Percentiles rank a stretch among this genome's conserved stretches.
These are phyloP conservation scores for Boletellus ananas DNA, from an alignment of 768 basidiomycete genomes.

Conservation along the genomic window DNA sequence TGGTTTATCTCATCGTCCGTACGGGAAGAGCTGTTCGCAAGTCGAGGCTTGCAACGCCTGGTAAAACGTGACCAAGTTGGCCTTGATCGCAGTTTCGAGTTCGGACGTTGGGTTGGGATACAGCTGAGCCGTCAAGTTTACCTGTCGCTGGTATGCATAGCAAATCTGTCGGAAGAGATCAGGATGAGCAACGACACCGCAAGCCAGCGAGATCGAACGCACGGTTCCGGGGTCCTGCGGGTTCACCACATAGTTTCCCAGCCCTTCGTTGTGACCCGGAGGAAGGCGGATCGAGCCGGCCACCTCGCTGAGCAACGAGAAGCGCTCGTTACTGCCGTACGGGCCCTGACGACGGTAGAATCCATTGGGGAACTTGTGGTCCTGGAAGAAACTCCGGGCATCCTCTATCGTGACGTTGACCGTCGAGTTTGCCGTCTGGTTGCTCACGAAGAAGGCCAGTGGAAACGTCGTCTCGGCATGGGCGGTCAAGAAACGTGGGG, in stretches of 20 bases:
- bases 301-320: not conserved
- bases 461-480: slow-evolving; percentile 23
- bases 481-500: slow-evolving; percentile 18
- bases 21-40: slow-evolving; percentile 18
- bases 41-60: slow-evolving; percentile 2
- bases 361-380: slow-evolving; percentile 16
- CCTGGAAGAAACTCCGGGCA: slow-evolving; percentile 19
- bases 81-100: slow-evolving; percentile 20
- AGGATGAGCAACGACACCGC: not conserved
- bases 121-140: slow-evolving; percentile 16
- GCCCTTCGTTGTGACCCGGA: slow-evolving; percentile 19
- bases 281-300: not conserved
- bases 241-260: slow-evolving; percentile 13
- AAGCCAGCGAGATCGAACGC: not conserved
- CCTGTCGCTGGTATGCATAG: slow-evolving; percentile 18
- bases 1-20: slow-evolving; percentile 3
- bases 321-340: slow-evolving; percentile 6
- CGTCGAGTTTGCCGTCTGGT: slow-evolving; percentile 20
- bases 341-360: slow-evolving; percentile 18
- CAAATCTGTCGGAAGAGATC: slow-evolving; percentile 10
- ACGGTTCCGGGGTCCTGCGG: slow-evolving; percentile 10
- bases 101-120: slow-evolving; percentile 23
- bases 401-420: slow-evolving; percentile 9
- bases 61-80: slow-evolving; percentile 17
- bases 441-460: slow-evolving; percentile 23